Conservation (phyloP, 352 stramenopile genomes). For the Globisporangium perplexum region DNA sequence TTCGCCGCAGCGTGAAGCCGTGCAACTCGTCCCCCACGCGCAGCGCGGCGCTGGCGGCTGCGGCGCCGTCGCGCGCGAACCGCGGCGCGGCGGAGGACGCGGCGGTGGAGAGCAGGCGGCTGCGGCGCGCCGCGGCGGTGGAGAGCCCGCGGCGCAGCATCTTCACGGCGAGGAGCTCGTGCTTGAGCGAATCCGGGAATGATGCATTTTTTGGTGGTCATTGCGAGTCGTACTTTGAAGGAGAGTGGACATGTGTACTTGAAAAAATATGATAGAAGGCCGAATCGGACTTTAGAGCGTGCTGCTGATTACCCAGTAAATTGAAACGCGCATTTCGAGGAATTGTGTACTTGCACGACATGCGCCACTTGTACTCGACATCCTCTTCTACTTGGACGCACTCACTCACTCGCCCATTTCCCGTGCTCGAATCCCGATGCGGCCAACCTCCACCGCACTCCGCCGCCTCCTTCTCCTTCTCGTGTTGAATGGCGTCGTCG, state of each 20-base stretch:
- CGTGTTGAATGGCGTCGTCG: not conserved
- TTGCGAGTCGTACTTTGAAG: not conserved
- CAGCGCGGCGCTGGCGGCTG: constrained; percentile 52
- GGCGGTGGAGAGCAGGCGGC: constrained; percentile 4
- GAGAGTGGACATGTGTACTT: not conserved
- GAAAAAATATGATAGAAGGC: not conserved
- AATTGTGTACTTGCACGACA: not conserved
- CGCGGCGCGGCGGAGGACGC: not conserved
- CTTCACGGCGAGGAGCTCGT: not conserved
- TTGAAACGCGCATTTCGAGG: not conserved
- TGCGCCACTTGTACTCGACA: not conserved
- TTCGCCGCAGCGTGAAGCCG: constrained; percentile 64
- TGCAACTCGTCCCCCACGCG: constrained; percentile 62
- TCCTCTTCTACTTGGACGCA: too few relatives aligned
- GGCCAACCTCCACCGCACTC: not conserved
- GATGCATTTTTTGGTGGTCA: not conserved
- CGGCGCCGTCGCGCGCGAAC: not conserved
- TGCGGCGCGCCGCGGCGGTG: not conserved
- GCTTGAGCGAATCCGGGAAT: not conserved
- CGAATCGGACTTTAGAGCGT: not conserved
- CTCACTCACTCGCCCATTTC: not conserved
- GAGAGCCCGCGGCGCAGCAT: constrained; percentile 12
- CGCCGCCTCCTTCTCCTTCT: not conserved
- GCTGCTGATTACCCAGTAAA: not conserved
- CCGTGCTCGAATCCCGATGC: not conserved